phyloP scores from a whole-genome alignment of 2,329 filamentous ascomycete genomes.

The Monilinia laxa region DNA sequence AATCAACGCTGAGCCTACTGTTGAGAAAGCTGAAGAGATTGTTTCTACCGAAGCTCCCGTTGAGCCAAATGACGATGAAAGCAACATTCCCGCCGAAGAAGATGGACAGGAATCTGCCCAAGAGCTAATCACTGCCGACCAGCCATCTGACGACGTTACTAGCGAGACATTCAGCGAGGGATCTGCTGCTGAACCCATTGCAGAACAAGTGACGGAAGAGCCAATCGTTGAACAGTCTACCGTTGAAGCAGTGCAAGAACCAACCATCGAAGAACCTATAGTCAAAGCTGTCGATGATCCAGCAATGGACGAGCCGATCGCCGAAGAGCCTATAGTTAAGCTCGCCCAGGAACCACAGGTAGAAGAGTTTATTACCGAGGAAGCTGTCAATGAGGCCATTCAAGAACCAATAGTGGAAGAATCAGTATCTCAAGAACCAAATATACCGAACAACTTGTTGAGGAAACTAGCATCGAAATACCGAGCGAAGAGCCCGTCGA shows the following conservation, averaged over 20 bases:
- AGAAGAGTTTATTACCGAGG: too few relatives aligned
- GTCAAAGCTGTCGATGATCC: not conserved
- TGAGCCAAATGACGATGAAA: not conserved
- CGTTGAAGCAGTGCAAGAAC: not conserved
- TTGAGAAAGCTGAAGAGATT: conserved; percentile 1
- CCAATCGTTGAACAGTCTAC: not conserved
- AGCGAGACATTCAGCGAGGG: not conserved
- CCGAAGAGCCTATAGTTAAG: not conserved
- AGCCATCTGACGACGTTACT: not conserved
- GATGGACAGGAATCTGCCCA: not conserved
- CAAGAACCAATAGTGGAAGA: not conserved
- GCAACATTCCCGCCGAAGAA: not conserved
- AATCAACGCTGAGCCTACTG: not conserved
- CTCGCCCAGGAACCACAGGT: not conserved
- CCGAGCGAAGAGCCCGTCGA: not conserved
- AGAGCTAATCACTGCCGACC: not conserved
- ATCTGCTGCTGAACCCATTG: not conserved
- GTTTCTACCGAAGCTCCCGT: not conserved
- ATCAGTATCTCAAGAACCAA: not conserved
- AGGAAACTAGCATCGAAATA: not conserved
- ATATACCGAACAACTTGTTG: not conserved
- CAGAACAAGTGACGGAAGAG: not conserved
- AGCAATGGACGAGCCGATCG: not conserved
- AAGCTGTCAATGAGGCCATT: too few relatives aligned
- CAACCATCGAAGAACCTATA: not conserved